Evolutionary conservation across 2,329 filamentous ascomycete genomes (phyloP).

Genomic region (Chrysoporthe puriensis): DNA sequence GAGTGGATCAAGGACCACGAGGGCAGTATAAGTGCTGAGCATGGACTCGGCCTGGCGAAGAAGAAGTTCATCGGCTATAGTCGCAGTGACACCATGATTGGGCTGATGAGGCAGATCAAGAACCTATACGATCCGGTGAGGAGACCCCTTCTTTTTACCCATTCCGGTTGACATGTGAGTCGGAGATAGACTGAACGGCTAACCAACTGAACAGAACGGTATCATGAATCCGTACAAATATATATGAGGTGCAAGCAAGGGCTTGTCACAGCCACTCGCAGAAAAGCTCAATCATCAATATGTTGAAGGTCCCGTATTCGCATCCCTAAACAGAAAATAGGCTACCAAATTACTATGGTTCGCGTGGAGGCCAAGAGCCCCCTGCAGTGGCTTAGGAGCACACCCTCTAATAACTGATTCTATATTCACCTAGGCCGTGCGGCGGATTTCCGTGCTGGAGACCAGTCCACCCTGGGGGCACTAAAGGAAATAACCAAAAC

Average conservation of each 20-base stretch:
- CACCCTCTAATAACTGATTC: neutral
- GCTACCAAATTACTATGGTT: neutral
- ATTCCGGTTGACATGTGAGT: neutral
- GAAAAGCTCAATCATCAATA: neutral
- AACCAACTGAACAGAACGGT: conserved; percentile 67
- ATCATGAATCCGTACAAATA: conserved; percentile 99
- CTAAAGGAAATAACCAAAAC: neutral
- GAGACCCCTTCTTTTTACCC: conserved; percentile 30
- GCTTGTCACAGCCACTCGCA: neutral
- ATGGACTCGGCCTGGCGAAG: conserved; percentile 92
- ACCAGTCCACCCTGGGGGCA: neutral
- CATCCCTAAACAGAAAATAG: neutral
- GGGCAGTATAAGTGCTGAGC: conserved; percentile 96
- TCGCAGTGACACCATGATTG: conserved; percentile 82
- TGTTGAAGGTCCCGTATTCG: neutral
- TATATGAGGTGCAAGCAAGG: conserved; percentile 52
- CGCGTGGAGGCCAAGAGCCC: neutral
- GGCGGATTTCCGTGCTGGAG: neutral
- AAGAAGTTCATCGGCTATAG: conserved; percentile 95
- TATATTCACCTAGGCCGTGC: neutral
- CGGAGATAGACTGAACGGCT: conserved; percentile 5
- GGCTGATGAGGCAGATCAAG: conserved; percentile 95
- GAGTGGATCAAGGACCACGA: conserved; percentile 90
- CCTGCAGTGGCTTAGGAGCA: neutral
- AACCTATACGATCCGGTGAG: conserved; percentile 90